A percentile compares a stretch with the other conserved stretches of the same genome.
Evolutionary conservation across 2,329 filamentous ascomycete genomes (phyloP).

Genomic region (Ophiognomonia clavigignenti-juglandacearum): DNA sequence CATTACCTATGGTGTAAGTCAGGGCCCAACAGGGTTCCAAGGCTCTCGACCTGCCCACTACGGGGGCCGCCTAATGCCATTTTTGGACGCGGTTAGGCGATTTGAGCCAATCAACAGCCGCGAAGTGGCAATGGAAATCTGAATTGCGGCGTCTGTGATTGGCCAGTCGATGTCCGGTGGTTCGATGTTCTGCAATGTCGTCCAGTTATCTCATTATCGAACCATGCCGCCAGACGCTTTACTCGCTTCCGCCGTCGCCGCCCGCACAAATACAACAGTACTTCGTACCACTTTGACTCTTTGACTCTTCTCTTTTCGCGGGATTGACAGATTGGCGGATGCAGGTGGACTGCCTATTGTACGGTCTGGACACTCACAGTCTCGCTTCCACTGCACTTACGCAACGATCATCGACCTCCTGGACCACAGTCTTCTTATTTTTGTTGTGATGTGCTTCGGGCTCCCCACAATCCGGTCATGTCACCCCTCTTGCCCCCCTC

Average conservation of each 20-base stretch:
- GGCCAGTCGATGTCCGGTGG: neutral
- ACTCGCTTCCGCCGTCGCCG: no score
- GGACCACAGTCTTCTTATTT: neutral
- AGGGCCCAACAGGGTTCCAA: neutral
- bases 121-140: neutral
- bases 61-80: no score
- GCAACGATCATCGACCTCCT: no score
- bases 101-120: constrained; percentile 4
- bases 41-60: constrained; percentile 5
- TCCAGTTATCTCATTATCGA: constrained; percentile 8
- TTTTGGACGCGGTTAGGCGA: neutral
- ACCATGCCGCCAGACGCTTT: constrained; percentile 8
- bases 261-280: no score
- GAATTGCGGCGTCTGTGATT: constrained; percentile 2
- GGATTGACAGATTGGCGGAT: no score
- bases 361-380: no score
- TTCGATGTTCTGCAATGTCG: neutral
- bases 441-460: neutral
- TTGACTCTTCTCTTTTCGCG: no score
- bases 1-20: no score
- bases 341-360: no score
- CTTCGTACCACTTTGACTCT: no score
- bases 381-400: no score
- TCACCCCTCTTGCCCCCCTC: no score
- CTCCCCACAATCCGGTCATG: constrained; percentile 1